Percentiles rank a stretch among this genome's conserved stretches.
Conservation (phyloP, 1,139 yeast species). For the Yamadazyma dendronema region DNA sequence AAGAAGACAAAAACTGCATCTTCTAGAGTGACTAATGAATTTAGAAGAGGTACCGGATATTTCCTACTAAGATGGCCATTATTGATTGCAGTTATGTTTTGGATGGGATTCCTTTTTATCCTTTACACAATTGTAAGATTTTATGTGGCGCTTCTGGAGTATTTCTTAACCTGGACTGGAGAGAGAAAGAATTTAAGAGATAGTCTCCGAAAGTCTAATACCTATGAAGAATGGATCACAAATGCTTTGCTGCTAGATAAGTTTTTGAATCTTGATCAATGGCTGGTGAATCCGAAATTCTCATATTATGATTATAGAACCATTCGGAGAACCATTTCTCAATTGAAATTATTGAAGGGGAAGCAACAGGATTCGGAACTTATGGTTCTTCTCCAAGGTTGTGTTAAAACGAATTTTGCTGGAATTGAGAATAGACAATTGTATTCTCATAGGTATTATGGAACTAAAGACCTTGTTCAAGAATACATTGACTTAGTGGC, state of each 20-base stretch:
- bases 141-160: constrained; percentile 65
- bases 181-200: constrained; percentile 50
- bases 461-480: constrained; percentile 64
- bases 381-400: constrained; percentile 59
- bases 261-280: constrained; percentile 56
- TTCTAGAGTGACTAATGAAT: constrained; percentile 36
- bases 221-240: constrained; percentile 61
- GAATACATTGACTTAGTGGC: constrained; percentile 55
- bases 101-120: constrained; percentile 53
- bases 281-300: constrained; percentile 63
- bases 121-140: constrained; percentile 55
- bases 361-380: constrained; percentile 43
- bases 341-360: constrained; percentile 37
- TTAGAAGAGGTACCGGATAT: constrained; percentile 49
- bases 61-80: constrained; percentile 66
- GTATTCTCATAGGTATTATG: constrained; percentile 73
- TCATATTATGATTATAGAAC: constrained; percentile 70
- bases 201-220: constrained; percentile 45
- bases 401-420: constrained; percentile 72
- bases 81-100: constrained; percentile 46
- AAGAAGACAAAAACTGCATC: constrained; percentile 7
- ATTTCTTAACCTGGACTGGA: constrained; percentile 59
- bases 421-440: constrained; percentile 73
- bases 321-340: constrained; percentile 47
- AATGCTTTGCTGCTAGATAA: constrained; percentile 60